phyloP scores from a whole-genome alignment of 2,329 filamentous ascomycete genomes.

The Hysterium pulicare region DNA sequence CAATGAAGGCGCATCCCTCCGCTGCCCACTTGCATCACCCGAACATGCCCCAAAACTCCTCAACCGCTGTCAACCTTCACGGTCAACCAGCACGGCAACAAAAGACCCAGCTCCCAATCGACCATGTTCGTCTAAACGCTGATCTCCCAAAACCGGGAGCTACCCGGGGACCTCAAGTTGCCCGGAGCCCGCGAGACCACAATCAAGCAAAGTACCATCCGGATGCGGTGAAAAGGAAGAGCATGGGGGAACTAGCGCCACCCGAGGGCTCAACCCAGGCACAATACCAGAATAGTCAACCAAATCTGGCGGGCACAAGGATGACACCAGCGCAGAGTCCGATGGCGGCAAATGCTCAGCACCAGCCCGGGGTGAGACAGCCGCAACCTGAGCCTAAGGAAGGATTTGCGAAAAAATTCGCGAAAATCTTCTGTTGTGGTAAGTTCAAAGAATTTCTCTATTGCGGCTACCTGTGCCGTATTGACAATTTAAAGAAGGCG shows the following conservation, averaged over 20 bases:
- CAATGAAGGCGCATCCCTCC: constrained; percentile 65
- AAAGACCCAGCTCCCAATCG: constrained; percentile 47
- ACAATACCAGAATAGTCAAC: constrained; percentile 93
- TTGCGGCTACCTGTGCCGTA: not conserved
- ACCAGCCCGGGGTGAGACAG: constrained; percentile 43
- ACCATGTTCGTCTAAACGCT: constrained; percentile 44
- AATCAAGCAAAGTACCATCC: constrained; percentile 18
- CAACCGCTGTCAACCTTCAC: constrained; percentile 77
- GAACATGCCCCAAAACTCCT: constrained; percentile 74
- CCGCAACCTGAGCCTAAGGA: constrained; percentile 67
- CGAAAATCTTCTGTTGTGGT: constrained; percentile 91
- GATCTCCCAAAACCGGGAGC: constrained; percentile 59
- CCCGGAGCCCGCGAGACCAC: constrained; percentile 34
- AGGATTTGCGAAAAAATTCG: constrained; percentile 84
- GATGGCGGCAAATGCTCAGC: constrained; percentile 56
- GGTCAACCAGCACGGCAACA: constrained; percentile 63
- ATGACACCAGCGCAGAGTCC: constrained; percentile 45
- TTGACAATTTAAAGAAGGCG: not conserved
- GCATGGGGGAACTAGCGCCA: constrained; percentile 74
- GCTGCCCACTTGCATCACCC: constrained; percentile 76
- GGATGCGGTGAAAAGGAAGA: constrained; percentile 59
- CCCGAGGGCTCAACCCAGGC: constrained; percentile 89
- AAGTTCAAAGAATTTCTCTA: constrained; percentile 11
- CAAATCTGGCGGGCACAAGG: constrained; percentile 69
- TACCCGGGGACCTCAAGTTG: constrained; percentile 49